These are phyloP conservation scores for Sporobolomyces phaffii DNA, from an alignment of 768 basidiomycete genomes.

Conservation along the genomic window DNA sequence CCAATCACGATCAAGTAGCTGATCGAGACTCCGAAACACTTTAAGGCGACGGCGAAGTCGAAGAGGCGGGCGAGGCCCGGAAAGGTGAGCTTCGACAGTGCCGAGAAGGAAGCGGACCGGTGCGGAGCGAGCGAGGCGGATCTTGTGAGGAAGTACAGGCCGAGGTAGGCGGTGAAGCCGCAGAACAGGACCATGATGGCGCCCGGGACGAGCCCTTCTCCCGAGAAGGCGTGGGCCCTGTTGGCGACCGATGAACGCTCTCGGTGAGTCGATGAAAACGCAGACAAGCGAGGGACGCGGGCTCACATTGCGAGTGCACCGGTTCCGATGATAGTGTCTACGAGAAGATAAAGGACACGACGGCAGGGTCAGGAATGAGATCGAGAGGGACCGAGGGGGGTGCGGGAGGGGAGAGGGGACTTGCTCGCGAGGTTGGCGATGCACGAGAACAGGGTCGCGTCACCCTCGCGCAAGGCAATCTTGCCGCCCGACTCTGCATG, in stretches of 20 bases:
- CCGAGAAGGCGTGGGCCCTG: slow-evolving; percentile 63
- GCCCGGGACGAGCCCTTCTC: slow-evolving; percentile 81
- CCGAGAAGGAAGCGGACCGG: slow-evolving; percentile 73
- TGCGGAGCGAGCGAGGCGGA: slow-evolving; percentile 72
- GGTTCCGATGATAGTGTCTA: slow-evolving; percentile 31
- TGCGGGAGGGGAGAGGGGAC: not conserved
- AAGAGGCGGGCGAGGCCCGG: slow-evolving; percentile 55
- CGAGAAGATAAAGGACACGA: too few species aligned
- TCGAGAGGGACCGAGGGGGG: not conserved
- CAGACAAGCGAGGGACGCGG: not conserved
- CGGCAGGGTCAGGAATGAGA: too few species aligned
- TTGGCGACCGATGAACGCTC: not conserved
- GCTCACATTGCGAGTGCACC: slow-evolving; percentile 22
- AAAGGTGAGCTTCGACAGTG: slow-evolving; percentile 76
- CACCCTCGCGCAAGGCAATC: slow-evolving; percentile 49
- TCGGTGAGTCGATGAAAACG: not conserved
- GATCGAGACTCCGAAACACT: slow-evolving; percentile 93
- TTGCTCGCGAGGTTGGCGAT: slow-evolving; percentile 48
- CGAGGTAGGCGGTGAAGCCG: slow-evolving; percentile 69
- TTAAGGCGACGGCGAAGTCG: slow-evolving; percentile 87
- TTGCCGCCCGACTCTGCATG: not conserved
- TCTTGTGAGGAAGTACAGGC: slow-evolving; percentile 77
- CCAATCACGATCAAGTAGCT: slow-evolving; percentile 54
- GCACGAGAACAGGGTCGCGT: slow-evolving; percentile 62
- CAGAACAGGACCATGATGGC: slow-evolving; percentile 80